Conservation (phyloP, 768 basidiomycete species). For the Termitomyces sp. region DNA sequence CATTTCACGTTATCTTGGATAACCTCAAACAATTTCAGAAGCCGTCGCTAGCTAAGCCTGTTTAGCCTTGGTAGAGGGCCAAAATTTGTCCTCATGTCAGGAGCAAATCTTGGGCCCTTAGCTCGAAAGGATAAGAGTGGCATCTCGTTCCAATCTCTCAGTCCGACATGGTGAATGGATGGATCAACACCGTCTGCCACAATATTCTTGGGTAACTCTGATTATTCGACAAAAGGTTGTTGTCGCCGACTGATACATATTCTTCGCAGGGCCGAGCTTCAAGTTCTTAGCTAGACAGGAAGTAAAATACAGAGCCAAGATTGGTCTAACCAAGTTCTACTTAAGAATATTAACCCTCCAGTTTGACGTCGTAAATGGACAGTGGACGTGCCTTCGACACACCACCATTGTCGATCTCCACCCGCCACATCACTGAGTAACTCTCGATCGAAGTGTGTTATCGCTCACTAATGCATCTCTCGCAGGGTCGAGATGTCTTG, state of each 20-base stretch:
- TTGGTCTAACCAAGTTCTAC: background rate
- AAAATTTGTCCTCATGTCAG: background rate
- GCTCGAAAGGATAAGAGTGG: background rate
- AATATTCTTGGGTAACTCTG: background rate
- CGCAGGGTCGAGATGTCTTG: background rate
- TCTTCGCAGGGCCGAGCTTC: background rate
- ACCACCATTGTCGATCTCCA: background rate
- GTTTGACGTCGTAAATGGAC: background rate
- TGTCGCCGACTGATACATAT: background rate
- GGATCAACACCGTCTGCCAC: background rate
- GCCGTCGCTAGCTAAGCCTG: background rate
- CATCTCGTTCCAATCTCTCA: background rate
- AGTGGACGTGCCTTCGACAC: background rate
- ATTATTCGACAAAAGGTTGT: background rate
- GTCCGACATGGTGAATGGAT: background rate
- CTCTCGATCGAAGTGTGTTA: background rate
- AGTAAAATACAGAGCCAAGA: background rate
- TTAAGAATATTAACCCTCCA: too few species aligned
- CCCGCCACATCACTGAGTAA: background rate
- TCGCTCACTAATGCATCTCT: background rate
- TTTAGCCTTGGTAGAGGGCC: background rate
- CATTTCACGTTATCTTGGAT: background rate
- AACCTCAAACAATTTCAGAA: background rate
- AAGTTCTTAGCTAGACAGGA: background rate
- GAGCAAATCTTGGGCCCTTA: background rate